phyloP scores from a whole-genome alignment of 2,329 filamentous ascomycete genomes.

The Fusarium lateritium region DNA sequence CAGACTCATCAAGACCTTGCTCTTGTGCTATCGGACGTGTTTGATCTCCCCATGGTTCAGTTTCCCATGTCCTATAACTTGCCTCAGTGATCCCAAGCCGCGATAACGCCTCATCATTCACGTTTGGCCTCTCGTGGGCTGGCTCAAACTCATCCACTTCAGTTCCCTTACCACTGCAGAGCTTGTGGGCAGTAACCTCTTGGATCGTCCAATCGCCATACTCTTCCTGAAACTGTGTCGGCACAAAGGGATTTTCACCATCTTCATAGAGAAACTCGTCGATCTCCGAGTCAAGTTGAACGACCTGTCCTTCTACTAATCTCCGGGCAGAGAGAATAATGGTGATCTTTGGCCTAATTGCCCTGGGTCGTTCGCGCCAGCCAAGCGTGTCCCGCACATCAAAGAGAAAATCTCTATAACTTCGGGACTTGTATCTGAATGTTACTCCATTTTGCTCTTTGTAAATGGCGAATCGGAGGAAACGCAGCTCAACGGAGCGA shows the following conservation, averaged over 20 bases:
- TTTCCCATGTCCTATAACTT: not conserved
- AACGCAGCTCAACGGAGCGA: conserved; percentile 52
- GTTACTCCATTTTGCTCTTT: not conserved
- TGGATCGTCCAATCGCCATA: too few relatives aligned
- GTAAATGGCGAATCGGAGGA: conserved; percentile 32
- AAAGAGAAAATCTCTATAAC: not conserved
- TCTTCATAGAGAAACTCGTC: not conserved
- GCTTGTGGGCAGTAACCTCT: not conserved
- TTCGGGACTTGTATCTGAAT: not conserved
- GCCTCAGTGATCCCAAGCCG: not conserved
- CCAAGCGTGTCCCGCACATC: not conserved
- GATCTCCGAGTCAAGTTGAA: not conserved
- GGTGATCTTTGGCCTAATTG: not conserved
- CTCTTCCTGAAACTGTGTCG: not conserved
- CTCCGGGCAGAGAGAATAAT: rapidly evolving
- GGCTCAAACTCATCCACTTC: not conserved
- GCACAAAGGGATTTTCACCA: not conserved
- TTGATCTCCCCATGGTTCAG: not conserved
- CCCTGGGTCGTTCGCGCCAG: not conserved
- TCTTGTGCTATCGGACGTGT: not conserved
- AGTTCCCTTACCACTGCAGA: not conserved
- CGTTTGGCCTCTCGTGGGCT: not conserved
- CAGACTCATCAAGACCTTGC: not conserved
- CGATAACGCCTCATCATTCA: not conserved
- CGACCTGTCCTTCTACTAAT: not conserved